Evolutionary conservation across 371 early-diverging fungal genomes (phyloP).

Genomic region (Mortierella sp.): DNA sequence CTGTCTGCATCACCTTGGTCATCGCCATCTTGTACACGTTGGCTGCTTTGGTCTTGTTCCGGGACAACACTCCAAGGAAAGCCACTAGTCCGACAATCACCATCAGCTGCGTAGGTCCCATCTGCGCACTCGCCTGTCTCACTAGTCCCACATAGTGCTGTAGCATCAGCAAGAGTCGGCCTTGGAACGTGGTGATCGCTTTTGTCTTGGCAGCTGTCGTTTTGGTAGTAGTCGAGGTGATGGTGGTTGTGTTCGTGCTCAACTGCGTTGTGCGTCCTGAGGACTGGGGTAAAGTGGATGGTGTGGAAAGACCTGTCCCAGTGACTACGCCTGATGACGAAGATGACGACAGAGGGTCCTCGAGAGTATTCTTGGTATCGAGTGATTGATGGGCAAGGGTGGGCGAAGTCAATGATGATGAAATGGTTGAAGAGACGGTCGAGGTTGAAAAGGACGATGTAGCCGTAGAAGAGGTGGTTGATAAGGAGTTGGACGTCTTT

Average conservation of each 20-base stretch:
- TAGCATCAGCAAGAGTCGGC: slow-evolving; percentile 17
- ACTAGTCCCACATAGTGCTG: slow-evolving; percentile 30
- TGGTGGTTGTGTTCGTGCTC: no score
- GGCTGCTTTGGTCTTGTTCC: slow-evolving; percentile 28
- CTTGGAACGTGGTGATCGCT: slow-evolving; percentile 13
- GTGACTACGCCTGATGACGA: no score
- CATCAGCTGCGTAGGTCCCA: slow-evolving; percentile 43
- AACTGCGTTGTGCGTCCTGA: not conserved
- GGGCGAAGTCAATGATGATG: not conserved
- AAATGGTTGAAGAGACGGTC: not conserved
- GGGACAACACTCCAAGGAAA: slow-evolving; percentile 28
- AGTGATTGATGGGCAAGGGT: not conserved
- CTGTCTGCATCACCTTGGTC: slow-evolving; percentile 42
- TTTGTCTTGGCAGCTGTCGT: slow-evolving; percentile 1
- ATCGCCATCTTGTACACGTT: slow-evolving; percentile 16
- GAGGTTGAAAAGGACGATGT: not conserved
- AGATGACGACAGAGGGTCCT: no score
- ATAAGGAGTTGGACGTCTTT: not conserved
- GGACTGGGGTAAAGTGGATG: no score
- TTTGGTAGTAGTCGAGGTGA: no score
- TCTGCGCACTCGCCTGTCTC: slow-evolving; percentile 9
- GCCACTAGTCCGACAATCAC: slow-evolving; percentile 32
- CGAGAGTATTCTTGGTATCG: no score
- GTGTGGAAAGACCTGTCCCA: no score
- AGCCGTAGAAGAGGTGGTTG: not conserved